These are phyloP conservation scores for Fomitopsis schrenkii DNA, from an alignment of 1,284 basidiomycete genomes.

Conservation along the genomic window DNA sequence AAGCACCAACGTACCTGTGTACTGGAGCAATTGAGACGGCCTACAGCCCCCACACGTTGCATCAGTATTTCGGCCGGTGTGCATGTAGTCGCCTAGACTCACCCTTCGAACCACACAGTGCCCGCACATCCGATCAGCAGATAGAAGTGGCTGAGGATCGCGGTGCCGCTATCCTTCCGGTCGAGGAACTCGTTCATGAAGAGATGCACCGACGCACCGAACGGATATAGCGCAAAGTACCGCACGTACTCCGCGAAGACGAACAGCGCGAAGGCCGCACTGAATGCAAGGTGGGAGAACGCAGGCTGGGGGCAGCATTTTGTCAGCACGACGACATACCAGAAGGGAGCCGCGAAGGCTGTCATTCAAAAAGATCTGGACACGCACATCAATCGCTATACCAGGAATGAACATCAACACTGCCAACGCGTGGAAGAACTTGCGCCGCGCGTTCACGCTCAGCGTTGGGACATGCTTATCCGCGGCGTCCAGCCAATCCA, in stretches of 20 bases:
- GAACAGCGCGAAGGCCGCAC: constrained; percentile 89
- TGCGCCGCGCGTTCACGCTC: constrained; percentile 90
- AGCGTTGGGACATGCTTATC: constrained; percentile 88
- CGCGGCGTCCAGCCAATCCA: constrained; percentile 80
- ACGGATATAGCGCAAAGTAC: constrained; percentile 97
- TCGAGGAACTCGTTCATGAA: constrained; percentile 99
- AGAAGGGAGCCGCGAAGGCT: neutral
- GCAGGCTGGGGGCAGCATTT: constrained; percentile 63
- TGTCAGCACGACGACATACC: neutral
- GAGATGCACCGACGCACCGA: constrained; percentile 90
- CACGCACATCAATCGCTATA: constrained; percentile 85
- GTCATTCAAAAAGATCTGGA: neutral
- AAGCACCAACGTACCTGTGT: constrained; percentile 88
- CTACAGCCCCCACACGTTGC: constrained; percentile 32
- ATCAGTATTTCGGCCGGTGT: neutral
- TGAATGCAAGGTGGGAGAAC: constrained; percentile 93
- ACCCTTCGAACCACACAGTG: constrained; percentile 94
- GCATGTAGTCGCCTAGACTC: constrained; percentile 21
- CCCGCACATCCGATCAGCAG: constrained; percentile 92
- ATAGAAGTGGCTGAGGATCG: constrained; percentile 97
- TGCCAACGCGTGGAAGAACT: constrained; percentile 96
- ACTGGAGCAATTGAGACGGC: constrained; percentile 67
- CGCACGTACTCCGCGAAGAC: constrained; percentile 96
- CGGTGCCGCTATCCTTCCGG: constrained; percentile 92
- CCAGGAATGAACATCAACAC: constrained; percentile 97